Evolutionary conservation across 352 stramenopile genomes (phyloP), one percentile per base, ranked within the genome.

Genomic region (Hyaloperonospora arabidopsidis): DNA sequence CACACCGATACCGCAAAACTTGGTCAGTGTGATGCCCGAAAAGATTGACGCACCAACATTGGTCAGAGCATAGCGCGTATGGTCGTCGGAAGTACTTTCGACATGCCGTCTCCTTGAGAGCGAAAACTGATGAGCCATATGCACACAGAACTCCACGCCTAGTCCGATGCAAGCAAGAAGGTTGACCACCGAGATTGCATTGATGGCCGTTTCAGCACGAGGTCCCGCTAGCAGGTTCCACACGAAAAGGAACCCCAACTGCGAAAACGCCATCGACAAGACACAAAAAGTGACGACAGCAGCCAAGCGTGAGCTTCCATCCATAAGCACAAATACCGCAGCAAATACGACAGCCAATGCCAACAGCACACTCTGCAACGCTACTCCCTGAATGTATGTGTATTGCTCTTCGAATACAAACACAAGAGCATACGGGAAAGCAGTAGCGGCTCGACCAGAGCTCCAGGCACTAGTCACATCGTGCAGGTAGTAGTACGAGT

Each of bases 401-500:
- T 96, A 97, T 65, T 97, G 88, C 52, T 97, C 88, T 58, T 96
- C 94, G 58, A 87, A 97, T 15, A 96, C 84, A 59, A 96, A 95
- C 40, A 90, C 92, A 32, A 97, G 65, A 43, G 79, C 86, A 63
- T 97, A 97, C 14, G 86, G 84, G 51, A 96, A 97, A 12, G 84
- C 83, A 13, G 59, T 63, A 36, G 53, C 48, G 39, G 49, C 11
- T 47, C 41, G 43, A 45, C 43, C 43, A 13, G 63, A 35, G n/a
- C 68, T 70, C 76, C 73, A 87, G 15, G 61, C 49, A 35, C 55
- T 54, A 5, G 73, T 78, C 34, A 85, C 60, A 1, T 76, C 53
- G 57, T 89, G 74, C 38, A 93, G 67, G 47, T 96, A 96, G 59
- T 87, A 95, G 57, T 89, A 92, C 59, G 81, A 93, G 56, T 96